A percentile compares a stretch with the other conserved stretches of the same genome.
Evolutionary conservation across 139 green algal species (phyloP).

Genomic region (Ostreobium quekettii): DNA sequence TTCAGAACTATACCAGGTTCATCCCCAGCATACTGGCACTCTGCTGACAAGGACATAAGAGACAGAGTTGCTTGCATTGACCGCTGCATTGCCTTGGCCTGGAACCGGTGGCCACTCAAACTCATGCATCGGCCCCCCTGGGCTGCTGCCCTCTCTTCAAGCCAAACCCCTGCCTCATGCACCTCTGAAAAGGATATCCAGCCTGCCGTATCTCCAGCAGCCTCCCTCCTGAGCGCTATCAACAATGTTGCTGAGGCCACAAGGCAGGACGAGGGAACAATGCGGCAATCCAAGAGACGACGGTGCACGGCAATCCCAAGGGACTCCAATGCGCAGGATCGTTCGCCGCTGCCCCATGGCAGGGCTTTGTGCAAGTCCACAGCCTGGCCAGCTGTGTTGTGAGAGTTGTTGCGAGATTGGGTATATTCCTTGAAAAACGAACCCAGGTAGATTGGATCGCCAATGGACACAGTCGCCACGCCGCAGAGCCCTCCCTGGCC

Average conservation of each 20-base stretch:
- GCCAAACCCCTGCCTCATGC: too few relatives aligned
- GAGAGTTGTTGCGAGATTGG: background rate
- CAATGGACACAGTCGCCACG: constrained; percentile 25
- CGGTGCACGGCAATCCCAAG: constrained; percentile 24
- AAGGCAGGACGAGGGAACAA: constrained; percentile 20
- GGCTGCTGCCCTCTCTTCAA: too few relatives aligned
- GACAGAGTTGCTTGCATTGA: too few relatives aligned
- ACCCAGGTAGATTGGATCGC: constrained; percentile 23
- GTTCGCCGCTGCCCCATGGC: constrained; percentile 8
- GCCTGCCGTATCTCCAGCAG: too few relatives aligned
- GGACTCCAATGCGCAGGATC: constrained; percentile 11
- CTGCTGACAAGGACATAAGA: too few relatives aligned
- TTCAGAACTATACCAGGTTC: too few relatives aligned
- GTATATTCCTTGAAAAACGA: constrained; percentile 19
- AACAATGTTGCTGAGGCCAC: constrained; percentile 3
- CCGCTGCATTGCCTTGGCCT: too few relatives aligned
- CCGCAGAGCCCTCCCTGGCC: constrained; percentile 24
- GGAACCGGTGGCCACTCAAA: too few relatives aligned
- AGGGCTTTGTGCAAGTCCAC: background rate
- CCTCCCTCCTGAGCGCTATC: too few relatives aligned
- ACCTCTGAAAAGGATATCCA: too few relatives aligned
- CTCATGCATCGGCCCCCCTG: too few relatives aligned
- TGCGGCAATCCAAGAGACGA: constrained; percentile 13
- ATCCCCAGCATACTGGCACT: too few relatives aligned
- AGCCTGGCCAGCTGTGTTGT: background rate